phyloP scores from a whole-genome alignment of 768 basidiomycete species.

The Termitomyces sp. region DNA sequence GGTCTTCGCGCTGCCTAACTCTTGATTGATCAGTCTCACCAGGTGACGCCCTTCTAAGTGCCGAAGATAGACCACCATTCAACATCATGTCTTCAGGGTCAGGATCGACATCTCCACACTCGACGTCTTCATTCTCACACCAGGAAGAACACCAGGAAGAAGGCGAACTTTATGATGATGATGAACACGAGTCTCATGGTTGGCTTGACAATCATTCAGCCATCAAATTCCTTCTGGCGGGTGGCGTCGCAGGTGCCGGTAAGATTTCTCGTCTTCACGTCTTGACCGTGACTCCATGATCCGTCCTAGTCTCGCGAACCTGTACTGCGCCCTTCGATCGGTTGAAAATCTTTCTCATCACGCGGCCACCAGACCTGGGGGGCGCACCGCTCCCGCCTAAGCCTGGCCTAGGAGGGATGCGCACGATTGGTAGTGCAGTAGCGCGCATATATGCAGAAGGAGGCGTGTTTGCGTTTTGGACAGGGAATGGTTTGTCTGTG shows the following conservation, averaged over 20 bases:
- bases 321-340: conserved; percentile 98
- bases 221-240: conserved; percentile 87
- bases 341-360: conserved; percentile 94
- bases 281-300: conserved; percentile 36
- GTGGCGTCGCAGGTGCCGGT: conserved; percentile 94
- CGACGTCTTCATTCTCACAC: conserved; percentile 12
- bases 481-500: conserved; percentile 93
- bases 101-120: conserved; percentile 3
- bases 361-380: conserved; percentile 71
- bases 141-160: conserved; percentile 39
- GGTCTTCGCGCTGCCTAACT: neutral
- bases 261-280: conserved; percentile 19
- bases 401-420: conserved; percentile 46
- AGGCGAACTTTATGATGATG: conserved; percentile 43
- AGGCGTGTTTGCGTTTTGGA: conserved; percentile 91
- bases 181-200: conserved; percentile 54
- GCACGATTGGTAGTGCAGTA: conserved; percentile 67
- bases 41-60: conserved; percentile 78
- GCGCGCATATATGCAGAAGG: conserved; percentile 84
- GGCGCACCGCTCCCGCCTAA: conserved; percentile 40
- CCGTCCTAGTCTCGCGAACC: conserved; percentile 81
- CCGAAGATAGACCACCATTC: conserved; percentile 60
- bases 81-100: conserved; percentile 13
- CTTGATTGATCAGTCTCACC: conserved; percentile 6
- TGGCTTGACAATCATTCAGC: conserved; percentile 69